Evolutionary conservation across 805 yeast genomes (phyloP).

Genomic region (Debaryomyces hansenii): DNA sequence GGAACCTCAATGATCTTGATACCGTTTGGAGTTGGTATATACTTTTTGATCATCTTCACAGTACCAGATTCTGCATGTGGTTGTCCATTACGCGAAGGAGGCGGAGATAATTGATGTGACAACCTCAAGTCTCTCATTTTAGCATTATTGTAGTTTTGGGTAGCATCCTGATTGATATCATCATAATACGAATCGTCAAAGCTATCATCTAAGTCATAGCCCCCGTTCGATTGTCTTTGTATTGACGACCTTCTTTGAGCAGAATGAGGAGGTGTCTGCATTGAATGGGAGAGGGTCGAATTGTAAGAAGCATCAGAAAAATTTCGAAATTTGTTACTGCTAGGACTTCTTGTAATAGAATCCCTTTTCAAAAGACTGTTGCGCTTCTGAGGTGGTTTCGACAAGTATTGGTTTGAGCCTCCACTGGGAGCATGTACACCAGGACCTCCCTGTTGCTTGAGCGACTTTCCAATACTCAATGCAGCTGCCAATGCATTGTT

Average conservation of each 20-base stretch:
- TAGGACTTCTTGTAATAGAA: constrained; percentile 7
- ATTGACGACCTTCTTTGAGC: not conserved
- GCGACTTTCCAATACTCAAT: constrained; percentile 36
- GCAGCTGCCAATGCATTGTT: constrained; percentile 46
- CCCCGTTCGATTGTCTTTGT: constrained; percentile 1
- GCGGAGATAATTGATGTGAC: constrained; percentile 16
- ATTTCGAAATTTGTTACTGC: constrained; percentile 6
- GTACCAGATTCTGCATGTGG: not conserved
- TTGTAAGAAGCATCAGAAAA: constrained; percentile 9
- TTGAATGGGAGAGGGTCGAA: not conserved
- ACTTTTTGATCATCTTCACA: constrained; percentile 58
- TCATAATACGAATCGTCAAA: constrained; percentile 32
- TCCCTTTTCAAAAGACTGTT: constrained; percentile 13
- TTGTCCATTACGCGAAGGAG: constrained; percentile 4
- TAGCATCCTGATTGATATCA: constrained; percentile 28
- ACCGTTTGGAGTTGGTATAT: constrained; percentile 75
- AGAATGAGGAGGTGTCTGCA: not conserved
- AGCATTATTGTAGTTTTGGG: constrained; percentile 27
- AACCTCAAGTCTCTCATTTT: constrained; percentile 36
- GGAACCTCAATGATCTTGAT: constrained; percentile 71
- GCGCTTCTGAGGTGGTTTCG: constrained; percentile 1
- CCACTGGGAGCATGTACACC: not conserved
- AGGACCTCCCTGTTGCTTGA: not conserved
- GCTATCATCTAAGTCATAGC: constrained; percentile 29
- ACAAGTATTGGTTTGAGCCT: not conserved